Evolutionary conservation across 1,284 basidiomycete genomes (phyloP).

Genomic region (Cryptococcus maquisensis): DNA sequence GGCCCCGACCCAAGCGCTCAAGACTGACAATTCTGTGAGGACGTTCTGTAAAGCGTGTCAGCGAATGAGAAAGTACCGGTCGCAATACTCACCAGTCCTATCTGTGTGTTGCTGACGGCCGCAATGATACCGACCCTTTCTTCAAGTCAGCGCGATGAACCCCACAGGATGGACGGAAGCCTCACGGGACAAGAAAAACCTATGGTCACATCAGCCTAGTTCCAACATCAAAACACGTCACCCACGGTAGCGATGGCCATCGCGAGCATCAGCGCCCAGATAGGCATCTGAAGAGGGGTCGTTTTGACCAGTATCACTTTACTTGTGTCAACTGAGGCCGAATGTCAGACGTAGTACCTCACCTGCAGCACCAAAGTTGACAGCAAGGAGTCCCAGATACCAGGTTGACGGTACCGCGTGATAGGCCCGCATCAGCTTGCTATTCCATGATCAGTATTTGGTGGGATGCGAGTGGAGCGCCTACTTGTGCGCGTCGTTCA

Average conservation of each 20-base stretch:
- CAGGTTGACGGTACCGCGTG: constrained; percentile 43
- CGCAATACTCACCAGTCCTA: constrained; percentile 41
- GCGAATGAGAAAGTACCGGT: background rate
- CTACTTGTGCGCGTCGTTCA: constrained; percentile 48
- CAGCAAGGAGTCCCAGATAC: constrained; percentile 40
- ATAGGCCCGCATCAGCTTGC: constrained; percentile 46
- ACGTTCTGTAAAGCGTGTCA: constrained; percentile 43
- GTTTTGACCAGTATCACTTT: constrained; percentile 49
- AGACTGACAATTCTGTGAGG: constrained; percentile 51
- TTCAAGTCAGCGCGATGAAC: constrained; percentile 1
- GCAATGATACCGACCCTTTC: constrained; percentile 51
- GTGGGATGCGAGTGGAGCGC: background rate
- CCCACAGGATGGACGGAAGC: background rate
- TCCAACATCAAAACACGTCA: background rate
- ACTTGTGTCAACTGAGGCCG: background rate
- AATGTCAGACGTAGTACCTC: constrained; percentile 4
- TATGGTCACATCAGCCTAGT: constrained; percentile 7
- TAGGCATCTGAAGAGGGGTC: constrained; percentile 52
- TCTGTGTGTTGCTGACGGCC: constrained; percentile 52
- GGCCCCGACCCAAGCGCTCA: background rate
- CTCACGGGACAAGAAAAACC: constrained; percentile 46
- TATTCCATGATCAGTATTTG: constrained; percentile 5
- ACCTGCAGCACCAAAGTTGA: constrained; percentile 44
- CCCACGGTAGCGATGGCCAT: constrained; percentile 48
- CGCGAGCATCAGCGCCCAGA: constrained; percentile 52